Conservation (phyloP, 768 basidiomycete genomes). For the Astraeus odoratus region DNA sequence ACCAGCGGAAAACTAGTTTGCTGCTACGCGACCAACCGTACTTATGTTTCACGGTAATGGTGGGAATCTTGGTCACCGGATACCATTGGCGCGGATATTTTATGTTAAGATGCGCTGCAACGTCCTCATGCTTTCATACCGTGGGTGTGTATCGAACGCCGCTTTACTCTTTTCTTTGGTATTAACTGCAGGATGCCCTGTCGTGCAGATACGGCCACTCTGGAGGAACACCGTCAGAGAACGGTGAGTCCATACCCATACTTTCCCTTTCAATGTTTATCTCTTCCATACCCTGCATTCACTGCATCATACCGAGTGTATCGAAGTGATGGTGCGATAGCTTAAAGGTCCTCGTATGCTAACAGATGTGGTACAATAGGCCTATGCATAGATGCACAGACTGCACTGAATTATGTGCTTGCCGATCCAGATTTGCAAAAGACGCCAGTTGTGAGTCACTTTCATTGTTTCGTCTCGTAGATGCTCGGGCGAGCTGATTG, state of each 20-base stretch:
- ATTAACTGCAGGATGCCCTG: background rate
- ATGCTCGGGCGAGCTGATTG: background rate
- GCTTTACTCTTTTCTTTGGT: background rate
- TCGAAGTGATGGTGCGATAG: background rate
- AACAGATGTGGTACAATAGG: constrained; percentile 33
- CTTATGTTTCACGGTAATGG: constrained; percentile 93
- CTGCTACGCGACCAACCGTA: constrained; percentile 65
- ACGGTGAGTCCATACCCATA: constrained; percentile 39
- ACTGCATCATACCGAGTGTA: background rate
- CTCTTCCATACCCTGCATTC: background rate
- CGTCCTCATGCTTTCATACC: constrained; percentile 89
- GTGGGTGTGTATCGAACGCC: constrained; percentile 52
- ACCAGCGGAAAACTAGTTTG: no score
- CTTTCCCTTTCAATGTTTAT: background rate
- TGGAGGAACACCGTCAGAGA: constrained; percentile 81
- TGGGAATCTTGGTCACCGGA: constrained; percentile 82
- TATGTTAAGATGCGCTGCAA: constrained; percentile 82
- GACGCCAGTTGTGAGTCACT: constrained; percentile 55
- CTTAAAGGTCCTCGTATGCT: background rate
- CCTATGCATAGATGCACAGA: constrained; percentile 79
- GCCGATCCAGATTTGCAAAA: constrained; percentile 55
- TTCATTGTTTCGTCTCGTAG: background rate
- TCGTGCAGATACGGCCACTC: constrained; percentile 73
- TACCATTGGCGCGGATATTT: constrained; percentile 83
- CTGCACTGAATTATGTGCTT: constrained; percentile 67